phyloP scores from a whole-genome alignment of 768 basidiomycete genomes.

The Suillus subalutaceus region DNA sequence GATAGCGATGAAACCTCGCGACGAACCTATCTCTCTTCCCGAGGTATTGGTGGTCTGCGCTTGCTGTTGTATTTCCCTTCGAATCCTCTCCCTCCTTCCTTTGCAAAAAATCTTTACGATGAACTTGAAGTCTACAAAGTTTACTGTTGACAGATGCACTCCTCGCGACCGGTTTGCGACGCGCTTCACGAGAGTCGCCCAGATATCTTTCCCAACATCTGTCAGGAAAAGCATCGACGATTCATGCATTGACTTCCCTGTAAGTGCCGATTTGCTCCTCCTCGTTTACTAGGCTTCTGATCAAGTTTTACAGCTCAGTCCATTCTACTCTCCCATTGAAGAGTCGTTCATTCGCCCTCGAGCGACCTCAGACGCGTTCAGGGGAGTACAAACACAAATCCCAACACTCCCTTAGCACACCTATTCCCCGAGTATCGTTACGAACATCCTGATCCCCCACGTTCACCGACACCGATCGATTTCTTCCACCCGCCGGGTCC shows the following conservation, averaged over 20 bases:
- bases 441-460: conserved; percentile 3
- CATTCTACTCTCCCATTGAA: conserved; percentile 25
- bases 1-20: neutral
- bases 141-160: conserved; percentile 34
- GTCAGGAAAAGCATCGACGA: conserved; percentile 35
- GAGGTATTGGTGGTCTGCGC: neutral
- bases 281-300: neutral
- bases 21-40: neutral
- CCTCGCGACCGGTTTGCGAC: conserved; percentile 31
- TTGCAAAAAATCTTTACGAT: conserved; percentile 16
- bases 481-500: neutral
- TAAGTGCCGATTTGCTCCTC: conserved; percentile 13
- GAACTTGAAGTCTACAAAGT: conserved; percentile 36
- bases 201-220: conserved; percentile 37
- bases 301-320: conserved; percentile 19
- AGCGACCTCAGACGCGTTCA: conserved; percentile 18
- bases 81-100: neutral
- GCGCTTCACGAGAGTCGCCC: conserved; percentile 22
- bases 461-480: conserved; percentile 8
- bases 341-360: conserved; percentile 16
- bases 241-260: conserved; percentile 30
- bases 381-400: neutral
- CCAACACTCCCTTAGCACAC: neutral
- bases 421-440: neutral
- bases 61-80: neutral